phyloP scores from a whole-genome alignment of 305 asterid species.

The Fraxinus paxiana region DNA sequence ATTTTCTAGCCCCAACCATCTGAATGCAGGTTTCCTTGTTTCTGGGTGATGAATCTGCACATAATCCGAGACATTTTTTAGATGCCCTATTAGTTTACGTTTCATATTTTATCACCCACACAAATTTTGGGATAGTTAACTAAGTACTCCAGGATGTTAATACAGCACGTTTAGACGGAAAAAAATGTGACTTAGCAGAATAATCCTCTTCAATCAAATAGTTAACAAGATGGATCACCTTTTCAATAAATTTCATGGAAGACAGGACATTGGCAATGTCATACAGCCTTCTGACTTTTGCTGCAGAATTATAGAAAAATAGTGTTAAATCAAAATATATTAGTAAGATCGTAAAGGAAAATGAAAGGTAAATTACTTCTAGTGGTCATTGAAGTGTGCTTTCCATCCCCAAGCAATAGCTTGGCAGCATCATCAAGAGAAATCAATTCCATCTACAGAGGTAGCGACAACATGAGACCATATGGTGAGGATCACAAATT shows the following conservation, averaged over 20 bases:
- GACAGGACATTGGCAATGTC: conserved; percentile 94
- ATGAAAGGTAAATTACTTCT: conserved; percentile 52
- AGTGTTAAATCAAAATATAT: conserved; percentile 11
- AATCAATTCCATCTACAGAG: conserved; percentile 69
- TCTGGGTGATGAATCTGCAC: conserved; percentile 86
- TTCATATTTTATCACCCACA: background rate
- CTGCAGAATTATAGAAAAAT: conserved; percentile 41
- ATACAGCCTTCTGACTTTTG: conserved; percentile 84
- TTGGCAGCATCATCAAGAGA: conserved; percentile 96
- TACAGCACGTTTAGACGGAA: background rate
- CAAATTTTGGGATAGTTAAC: background rate
- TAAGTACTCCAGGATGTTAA: background rate
- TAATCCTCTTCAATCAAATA: background rate
- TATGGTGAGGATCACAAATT: background rate
- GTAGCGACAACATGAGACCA: background rate
- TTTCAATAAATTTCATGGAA: conserved; percentile 87
- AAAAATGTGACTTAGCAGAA: background rate
- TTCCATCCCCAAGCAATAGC: conserved; percentile 80
- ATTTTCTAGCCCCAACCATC: conserved; percentile 77
- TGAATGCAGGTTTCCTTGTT: conserved; percentile 89
- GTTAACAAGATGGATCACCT: conserved; percentile 41
- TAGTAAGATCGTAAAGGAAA: background rate
- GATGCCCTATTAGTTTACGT: background rate
- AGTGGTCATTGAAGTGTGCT: conserved; percentile 73
- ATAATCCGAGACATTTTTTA: conserved; percentile 12